These are phyloP conservation scores for Mariannaea elegans DNA, from an alignment of 2,329 filamentous ascomycete genomes.

Conservation along the genomic window DNA sequence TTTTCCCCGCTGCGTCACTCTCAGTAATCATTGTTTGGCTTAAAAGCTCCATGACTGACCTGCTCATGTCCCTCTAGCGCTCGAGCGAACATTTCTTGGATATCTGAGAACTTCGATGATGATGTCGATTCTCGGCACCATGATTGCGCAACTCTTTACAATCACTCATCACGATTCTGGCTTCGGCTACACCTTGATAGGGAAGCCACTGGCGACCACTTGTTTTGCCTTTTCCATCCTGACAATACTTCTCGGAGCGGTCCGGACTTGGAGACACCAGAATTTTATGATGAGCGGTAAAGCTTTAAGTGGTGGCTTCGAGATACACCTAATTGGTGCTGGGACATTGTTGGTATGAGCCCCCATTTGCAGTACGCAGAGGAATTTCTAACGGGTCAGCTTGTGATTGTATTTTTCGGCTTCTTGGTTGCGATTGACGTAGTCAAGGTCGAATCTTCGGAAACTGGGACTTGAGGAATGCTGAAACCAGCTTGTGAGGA, in stretches of 20 bases:
- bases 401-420: slow-evolving; percentile 35
- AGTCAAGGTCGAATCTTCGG: slow-evolving; percentile 12
- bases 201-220: slow-evolving; percentile 63
- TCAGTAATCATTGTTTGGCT: too few species aligned
- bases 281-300: slow-evolving; percentile 41
- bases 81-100: slow-evolving; percentile 78
- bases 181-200: slow-evolving; percentile 69
- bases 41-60: background rate
- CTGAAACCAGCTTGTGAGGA: background rate
- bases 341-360: slow-evolving; percentile 29
- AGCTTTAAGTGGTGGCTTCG: slow-evolving; percentile 44
- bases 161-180: slow-evolving; percentile 50
- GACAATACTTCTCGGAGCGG: slow-evolving; percentile 43
- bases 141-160: slow-evolving; percentile 73
- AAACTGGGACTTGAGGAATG: background rate
- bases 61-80: slow-evolving; percentile 56
- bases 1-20: too few species aligned
- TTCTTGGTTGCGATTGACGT: slow-evolving; percentile 36
- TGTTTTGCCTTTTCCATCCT: slow-evolving; percentile 53
- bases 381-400: slow-evolving; percentile 23
- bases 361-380: background rate
- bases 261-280: slow-evolving; percentile 45
- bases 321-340: slow-evolving; percentile 38
- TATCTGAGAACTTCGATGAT: slow-evolving; percentile 76
- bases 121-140: slow-evolving; percentile 72